phyloP scores from a whole-genome alignment of 345 rosid species.

The Kernera saxatilis region DNA sequence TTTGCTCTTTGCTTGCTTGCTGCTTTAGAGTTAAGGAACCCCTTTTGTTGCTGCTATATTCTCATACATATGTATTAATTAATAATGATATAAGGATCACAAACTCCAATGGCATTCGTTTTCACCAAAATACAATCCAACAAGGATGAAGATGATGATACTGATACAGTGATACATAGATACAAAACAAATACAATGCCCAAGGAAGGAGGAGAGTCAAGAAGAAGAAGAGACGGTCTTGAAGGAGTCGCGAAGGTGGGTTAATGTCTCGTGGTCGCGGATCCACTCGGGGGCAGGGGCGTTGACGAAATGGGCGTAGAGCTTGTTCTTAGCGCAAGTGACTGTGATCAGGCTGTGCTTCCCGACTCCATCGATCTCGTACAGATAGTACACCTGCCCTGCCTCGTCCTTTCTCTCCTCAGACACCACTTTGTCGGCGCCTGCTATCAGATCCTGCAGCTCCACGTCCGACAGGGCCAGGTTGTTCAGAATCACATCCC shows the following conservation, averaged over 20 bases:
- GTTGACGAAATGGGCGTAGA: slow-evolving; percentile 87
- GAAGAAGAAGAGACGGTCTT: slow-evolving; percentile 49
- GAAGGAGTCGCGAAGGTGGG: slow-evolving; percentile 82
- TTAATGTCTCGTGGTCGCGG: slow-evolving; percentile 61
- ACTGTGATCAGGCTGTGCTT: slow-evolving; percentile 73
- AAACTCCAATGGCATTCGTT: not conserved
- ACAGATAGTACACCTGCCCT: slow-evolving; percentile 72
- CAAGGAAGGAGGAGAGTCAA: not conserved
- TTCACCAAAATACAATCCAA: not conserved
- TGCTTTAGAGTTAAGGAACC: too few relatives aligned
- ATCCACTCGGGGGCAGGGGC: slow-evolving; percentile 86
- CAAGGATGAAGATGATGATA: not conserved
- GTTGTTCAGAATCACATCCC: slow-evolving; percentile 69
- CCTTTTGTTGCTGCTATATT: too few relatives aligned
- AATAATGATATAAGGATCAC: not conserved
- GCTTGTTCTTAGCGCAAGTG: slow-evolving; percentile 83
- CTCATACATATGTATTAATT: not conserved
- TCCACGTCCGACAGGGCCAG: slow-evolving; percentile 78
- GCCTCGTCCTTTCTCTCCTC: slow-evolving; percentile 58
- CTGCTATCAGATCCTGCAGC: slow-evolving; percentile 71
- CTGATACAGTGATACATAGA: not conserved
- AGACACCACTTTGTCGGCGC: slow-evolving; percentile 60
- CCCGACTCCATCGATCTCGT: slow-evolving; percentile 72
- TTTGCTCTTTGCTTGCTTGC: not conserved
- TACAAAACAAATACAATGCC: not conserved